Conservation (phyloP, 2,329 filamentous ascomycete species). For the Talaromyces sp. region DNA sequence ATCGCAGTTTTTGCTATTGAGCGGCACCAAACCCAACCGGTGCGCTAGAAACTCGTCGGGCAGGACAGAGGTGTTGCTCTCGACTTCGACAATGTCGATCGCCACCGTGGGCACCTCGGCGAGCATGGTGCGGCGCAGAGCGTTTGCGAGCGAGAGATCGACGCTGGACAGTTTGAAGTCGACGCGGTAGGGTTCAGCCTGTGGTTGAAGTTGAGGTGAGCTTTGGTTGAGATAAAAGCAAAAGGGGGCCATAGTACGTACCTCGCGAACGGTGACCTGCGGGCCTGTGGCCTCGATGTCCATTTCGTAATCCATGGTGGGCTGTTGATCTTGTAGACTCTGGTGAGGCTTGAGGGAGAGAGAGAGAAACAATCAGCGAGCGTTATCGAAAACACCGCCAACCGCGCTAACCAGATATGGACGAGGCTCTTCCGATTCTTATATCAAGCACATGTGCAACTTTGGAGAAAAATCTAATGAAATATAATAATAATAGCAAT, state of each 20-base stretch:
- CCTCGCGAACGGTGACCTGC: slow-evolving; percentile 46
- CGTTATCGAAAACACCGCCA: neutral
- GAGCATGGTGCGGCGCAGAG: slow-evolving; percentile 82
- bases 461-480: too few species aligned
- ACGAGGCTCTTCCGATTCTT: neutral
- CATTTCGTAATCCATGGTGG: slow-evolving; percentile 43
- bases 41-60: slow-evolving; percentile 95
- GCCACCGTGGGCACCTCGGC: slow-evolving; percentile 92
- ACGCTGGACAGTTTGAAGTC: slow-evolving; percentile 89
- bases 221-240: neutral
- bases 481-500: too few species aligned
- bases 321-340: neutral
- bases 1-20: slow-evolving; percentile 78
- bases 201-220: slow-evolving; percentile 1
- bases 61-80: slow-evolving; percentile 90
- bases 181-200: slow-evolving; percentile 78
- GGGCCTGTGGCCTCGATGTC: slow-evolving; percentile 45
- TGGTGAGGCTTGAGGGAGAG: neutral
- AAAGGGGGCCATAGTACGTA: slow-evolving; percentile 16
- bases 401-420: neutral
- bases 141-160: slow-evolving; percentile 88
- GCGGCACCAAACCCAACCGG: slow-evolving; percentile 82
- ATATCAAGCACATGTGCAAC: too few species aligned
- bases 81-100: slow-evolving; percentile 90
- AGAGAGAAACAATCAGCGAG: neutral